Conservation (phyloP, 2,329 filamentous ascomycete genomes). For the Cordyceps militaris region DNA sequence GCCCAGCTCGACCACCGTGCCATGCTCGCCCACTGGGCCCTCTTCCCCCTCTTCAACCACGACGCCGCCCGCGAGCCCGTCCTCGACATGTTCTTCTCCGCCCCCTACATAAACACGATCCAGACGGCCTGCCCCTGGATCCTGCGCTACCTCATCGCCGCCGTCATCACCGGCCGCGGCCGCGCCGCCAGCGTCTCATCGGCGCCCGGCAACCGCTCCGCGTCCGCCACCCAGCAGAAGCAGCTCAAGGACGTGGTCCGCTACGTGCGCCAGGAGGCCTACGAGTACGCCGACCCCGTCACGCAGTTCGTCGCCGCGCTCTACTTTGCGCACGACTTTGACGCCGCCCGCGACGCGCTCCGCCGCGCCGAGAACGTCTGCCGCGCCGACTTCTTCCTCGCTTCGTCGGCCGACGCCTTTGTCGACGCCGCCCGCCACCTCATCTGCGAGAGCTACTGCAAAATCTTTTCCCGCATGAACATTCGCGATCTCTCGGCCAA, state of each 20-base stretch:
- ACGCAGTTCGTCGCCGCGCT: constrained; percentile 95
- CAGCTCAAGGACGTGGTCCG: constrained; percentile 96
- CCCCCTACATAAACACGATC: constrained; percentile 98
- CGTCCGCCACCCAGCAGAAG: constrained; percentile 80
- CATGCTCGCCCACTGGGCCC: constrained; percentile 95
- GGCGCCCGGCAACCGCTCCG: constrained; percentile 52
- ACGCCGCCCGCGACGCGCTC: constrained; percentile 88
- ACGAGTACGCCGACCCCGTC: constrained; percentile 94
- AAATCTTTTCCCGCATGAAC: constrained; percentile 97
- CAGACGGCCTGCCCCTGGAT: constrained; percentile 97
- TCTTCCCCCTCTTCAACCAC: constrained; percentile 99
- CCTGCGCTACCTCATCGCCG: constrained; percentile 84
- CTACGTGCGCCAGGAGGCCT: constrained; percentile 92
- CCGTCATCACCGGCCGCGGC: constrained; percentile 88
- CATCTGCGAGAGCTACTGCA: constrained; percentile 99
- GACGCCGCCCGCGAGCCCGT: constrained; percentile 84
- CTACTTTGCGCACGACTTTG: constrained; percentile 81
- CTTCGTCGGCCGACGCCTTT: constrained; percentile 75
- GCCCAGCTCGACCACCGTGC: constrained; percentile 94
- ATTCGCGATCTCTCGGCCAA: constrained; percentile 93
- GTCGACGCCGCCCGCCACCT: constrained; percentile 92
- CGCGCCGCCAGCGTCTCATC: constrained; percentile 72
- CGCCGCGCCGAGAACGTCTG: constrained; percentile 84
- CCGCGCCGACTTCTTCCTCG: constrained; percentile 91
- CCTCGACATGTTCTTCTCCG: constrained; percentile 94